Evolutionary conservation across 345 rosid genomes (phyloP), one percentile per base, ranked within the genome.

Genomic region (Moricandia arvensis): DNA sequence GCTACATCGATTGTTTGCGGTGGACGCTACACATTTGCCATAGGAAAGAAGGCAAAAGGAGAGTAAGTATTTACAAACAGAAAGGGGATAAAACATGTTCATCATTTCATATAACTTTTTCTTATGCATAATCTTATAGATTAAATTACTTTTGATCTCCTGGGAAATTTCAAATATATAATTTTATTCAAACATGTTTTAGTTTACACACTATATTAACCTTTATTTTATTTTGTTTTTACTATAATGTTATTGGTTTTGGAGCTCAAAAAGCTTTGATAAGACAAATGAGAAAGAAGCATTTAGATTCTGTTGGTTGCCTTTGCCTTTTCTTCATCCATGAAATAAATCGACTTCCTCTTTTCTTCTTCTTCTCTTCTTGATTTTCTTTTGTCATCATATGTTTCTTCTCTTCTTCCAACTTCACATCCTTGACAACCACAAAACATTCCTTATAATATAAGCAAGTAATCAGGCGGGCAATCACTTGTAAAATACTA

Each of bases 1-100:
- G 87, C 93, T 16, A 89, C 87, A 70, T 87, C 86, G 1, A 91
- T 89, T 21, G 97, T 92, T 27, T 88, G 92, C 4, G 99, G 99
- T 17, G 97, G 97, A 27, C 93, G 97, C 13, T 97, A 92, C 76
- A 92, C 97, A 30, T 63, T 92, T 73, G 97, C 99, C 11, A 62
- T 87, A 41, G 78, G 21, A 74, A 21, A 66, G n/a, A n/a, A n/a
- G n/a, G n/a, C n/a, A n/a, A n/a, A n/a, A n/a, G n/a, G n/a, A n/a
- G n/a, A n/a, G n/a, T n/a, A n/a, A n/a, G n/a, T n/a, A n/a, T n/a
- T n/a, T n/a, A n/a, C n/a, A n/a, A n/a, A n/a, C n/a, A n/a, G n/a
- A n/a, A n/a, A n/a, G n/a, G n/a, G n/a, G n/a, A n/a, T n/a, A n/a
- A n/a, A n/a, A n/a, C n/a, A n/a, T n/a, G n/a, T n/a, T n/a, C n/a